phyloP scores from a whole-genome alignment of 31 red algal genomes.

The Asparagopsis taxiformis region DNA sequence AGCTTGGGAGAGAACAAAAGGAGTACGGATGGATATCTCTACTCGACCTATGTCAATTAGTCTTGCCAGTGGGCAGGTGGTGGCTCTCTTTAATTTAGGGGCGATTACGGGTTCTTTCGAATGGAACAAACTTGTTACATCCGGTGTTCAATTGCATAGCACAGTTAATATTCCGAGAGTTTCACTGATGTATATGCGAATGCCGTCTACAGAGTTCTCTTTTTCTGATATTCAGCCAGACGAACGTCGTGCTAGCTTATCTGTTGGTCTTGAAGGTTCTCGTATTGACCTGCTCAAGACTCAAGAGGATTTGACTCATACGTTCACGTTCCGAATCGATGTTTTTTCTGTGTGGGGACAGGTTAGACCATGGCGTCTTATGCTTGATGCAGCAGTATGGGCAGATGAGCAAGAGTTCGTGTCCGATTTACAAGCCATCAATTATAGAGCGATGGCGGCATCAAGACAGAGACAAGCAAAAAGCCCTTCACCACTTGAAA shows the following conservation, averaged over 20 bases:
- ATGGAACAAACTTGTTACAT: constrained; percentile 72
- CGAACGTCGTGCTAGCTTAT: constrained; percentile 54
- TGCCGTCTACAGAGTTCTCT: constrained; percentile 60
- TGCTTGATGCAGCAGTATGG: constrained; percentile 70
- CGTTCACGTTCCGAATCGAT: constrained; percentile 63
- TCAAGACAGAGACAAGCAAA: constrained; percentile 31
- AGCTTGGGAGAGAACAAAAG: constrained; percentile 81
- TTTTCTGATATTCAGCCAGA: constrained; percentile 33
- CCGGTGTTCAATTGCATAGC: constrained; percentile 57
- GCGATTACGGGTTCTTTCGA: constrained; percentile 65
- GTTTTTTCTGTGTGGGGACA: constrained; percentile 61
- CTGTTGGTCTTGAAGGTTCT: constrained; percentile 51
- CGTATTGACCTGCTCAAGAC: constrained; percentile 63
- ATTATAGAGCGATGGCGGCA: constrained; percentile 45
- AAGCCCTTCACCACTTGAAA: not conserved
- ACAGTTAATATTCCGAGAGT: constrained; percentile 45
- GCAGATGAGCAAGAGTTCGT: constrained; percentile 80
- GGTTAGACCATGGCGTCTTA: constrained; percentile 55
- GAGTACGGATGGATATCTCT: constrained; percentile 72
- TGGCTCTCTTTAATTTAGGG: constrained; percentile 58
- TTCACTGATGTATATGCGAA: constrained; percentile 65
- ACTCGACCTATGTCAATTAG: constrained; percentile 67
- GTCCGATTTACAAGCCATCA: constrained; percentile 66
- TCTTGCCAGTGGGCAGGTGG: constrained; percentile 64
- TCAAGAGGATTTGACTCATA: constrained; percentile 70